Evolutionary conservation across 495 filamentous ascomycete genomes (phyloP).

Genomic region (Penicillium fimorum): DNA sequence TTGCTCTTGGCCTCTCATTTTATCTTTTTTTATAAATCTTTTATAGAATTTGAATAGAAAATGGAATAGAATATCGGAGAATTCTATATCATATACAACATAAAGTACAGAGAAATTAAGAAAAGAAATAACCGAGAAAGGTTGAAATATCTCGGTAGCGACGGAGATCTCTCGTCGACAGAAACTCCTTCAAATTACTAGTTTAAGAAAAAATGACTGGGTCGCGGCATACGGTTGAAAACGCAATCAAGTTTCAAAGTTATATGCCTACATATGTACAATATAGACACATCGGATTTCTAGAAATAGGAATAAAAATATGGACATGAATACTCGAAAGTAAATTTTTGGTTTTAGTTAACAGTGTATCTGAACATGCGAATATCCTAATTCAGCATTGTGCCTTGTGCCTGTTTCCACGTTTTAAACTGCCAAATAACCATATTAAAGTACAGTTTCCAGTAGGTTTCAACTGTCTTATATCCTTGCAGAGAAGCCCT

Average conservation of each 20-base stretch:
- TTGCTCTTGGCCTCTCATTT: not conserved
- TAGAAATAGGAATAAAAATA: not conserved
- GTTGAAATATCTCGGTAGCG: conserved; percentile 13
- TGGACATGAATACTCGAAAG: not conserved
- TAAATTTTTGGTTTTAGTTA: not conserved
- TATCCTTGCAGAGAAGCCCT: conserved; percentile 28
- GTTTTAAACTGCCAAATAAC: not conserved
- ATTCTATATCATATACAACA: not conserved
- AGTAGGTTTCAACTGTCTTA: conserved; percentile 19
- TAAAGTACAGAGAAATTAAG: not conserved
- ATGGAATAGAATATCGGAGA: not conserved
- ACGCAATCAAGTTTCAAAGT: conserved; percentile 18
- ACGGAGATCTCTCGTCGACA: conserved; percentile 15
- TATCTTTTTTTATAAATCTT: not conserved
- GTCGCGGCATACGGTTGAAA: conserved; percentile 29
- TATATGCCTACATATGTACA: not conserved
- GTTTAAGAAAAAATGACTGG: conserved; percentile 32
- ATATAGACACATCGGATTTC: not conserved
- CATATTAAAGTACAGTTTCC: not conserved
- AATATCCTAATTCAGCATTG: not conserved
- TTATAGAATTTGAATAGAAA: not conserved
- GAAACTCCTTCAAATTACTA: conserved; percentile 14
- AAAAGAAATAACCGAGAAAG: conserved; percentile 5
- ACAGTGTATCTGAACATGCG: not conserved
- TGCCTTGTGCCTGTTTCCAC: not conserved